phyloP scores from a whole-genome alignment of 208 protist species.

The Porcisia hertigi region DNA sequence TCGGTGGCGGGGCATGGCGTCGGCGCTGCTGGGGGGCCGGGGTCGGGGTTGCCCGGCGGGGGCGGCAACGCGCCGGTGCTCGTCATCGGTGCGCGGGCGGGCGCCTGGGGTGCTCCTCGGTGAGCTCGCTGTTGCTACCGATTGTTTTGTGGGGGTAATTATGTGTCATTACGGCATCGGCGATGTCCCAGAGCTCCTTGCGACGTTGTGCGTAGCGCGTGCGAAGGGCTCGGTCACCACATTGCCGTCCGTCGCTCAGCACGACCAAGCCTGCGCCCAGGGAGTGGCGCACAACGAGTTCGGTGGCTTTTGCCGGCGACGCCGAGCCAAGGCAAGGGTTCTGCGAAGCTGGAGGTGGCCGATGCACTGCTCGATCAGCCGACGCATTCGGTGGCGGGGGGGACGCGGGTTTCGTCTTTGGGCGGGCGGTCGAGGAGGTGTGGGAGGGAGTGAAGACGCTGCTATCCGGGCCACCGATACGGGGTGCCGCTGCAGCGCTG shows the following conservation, averaged over 20 bases:
- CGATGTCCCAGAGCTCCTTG: slow-evolving; percentile 53
- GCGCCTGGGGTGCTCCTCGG: no score
- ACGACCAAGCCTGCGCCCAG: slow-evolving; percentile 14
- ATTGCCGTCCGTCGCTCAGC: slow-evolving; percentile 26
- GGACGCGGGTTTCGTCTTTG: not conserved
- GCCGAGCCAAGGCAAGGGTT: not conserved
- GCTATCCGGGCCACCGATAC: not conserved
- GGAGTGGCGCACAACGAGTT: slow-evolving; percentile 2
- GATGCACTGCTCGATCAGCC: not conserved
- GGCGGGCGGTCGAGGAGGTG: not conserved
- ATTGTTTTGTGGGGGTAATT: slow-evolving; percentile 16
- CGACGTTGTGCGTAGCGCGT: slow-evolving; percentile 33
- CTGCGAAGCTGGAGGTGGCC: not conserved
- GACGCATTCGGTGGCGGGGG: not conserved
- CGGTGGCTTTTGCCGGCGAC: not conserved
- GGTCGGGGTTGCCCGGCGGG: no score
- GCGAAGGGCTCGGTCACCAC: slow-evolving; percentile 29
- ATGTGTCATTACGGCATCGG: slow-evolving; percentile 48
- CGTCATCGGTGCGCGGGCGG: no score
- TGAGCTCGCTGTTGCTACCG: not conserved
- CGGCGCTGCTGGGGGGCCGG: no score
- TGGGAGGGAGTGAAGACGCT: not conserved
- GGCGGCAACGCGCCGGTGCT: no score
- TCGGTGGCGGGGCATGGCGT: no score
- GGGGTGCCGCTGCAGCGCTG: not conserved